phyloP scores from a whole-genome alignment of 176 grass and related monocot genomes.

The Tillandsia fasciculata region DNA sequence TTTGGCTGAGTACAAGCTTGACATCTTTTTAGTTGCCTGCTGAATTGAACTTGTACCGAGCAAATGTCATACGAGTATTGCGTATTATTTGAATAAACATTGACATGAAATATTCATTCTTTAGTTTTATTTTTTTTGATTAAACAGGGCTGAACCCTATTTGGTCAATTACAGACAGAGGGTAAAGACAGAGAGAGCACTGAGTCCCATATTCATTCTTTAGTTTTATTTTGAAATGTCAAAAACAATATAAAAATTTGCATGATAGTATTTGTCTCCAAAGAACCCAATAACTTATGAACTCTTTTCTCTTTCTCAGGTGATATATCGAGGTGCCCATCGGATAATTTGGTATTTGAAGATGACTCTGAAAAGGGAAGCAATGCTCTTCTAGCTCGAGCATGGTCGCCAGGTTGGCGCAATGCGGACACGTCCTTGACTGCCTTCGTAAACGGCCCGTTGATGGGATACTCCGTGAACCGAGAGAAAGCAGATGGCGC shows the following conservation, averaged over 20 bases:
- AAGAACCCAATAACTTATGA: background rate
- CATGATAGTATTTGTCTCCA: background rate
- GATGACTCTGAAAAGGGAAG: slow-evolving; percentile 80
- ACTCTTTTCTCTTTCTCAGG: slow-evolving; percentile 26
- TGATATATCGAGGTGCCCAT: slow-evolving; percentile 57
- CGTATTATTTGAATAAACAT: background rate
- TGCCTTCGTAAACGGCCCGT: slow-evolving; percentile 66
- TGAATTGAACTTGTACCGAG: background rate
- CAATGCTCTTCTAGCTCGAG: slow-evolving; percentile 86
- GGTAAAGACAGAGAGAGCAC: no score
- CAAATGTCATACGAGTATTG: background rate
- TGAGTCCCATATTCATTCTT: background rate
- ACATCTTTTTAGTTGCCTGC: background rate
- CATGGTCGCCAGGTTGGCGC: slow-evolving; percentile 93
- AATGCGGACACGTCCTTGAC: slow-evolving; percentile 59
- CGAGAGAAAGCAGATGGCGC: slow-evolving; percentile 81
- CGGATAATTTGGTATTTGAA: slow-evolving; percentile 67
- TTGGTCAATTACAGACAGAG: no score
- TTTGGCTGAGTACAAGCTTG: background rate
- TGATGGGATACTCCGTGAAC: slow-evolving; percentile 73
- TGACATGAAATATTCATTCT: background rate
- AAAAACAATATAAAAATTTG: background rate
- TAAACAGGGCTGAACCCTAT: no score
- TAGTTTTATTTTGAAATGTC: background rate
- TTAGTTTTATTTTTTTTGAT: slow-evolving; percentile 3